These are phyloP conservation scores for Pleurotus giganteus DNA, from an alignment of 768 basidiomycete genomes.

Conservation along the genomic window DNA sequence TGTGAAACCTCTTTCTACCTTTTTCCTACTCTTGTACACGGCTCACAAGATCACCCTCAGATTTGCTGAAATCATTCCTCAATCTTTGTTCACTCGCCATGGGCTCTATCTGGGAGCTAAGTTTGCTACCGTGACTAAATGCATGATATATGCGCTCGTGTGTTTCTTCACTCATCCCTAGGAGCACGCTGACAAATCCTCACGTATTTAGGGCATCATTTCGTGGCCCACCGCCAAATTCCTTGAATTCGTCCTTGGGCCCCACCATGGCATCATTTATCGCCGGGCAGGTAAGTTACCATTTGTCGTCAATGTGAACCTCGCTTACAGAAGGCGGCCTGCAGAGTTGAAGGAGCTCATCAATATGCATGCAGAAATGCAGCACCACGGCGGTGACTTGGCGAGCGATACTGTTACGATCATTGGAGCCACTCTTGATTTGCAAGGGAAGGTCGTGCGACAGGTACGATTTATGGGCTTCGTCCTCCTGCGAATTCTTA, in stretches of 20 bases:
- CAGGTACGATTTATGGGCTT: conserved; percentile 39
- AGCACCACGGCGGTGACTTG: conserved; percentile 79
- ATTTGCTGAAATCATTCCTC: conserved; percentile 90
- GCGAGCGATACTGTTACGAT: conserved; percentile 86
- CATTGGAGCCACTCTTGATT: conserved; percentile 84
- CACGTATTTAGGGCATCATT: conserved; percentile 52
- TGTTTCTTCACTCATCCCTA: conserved; percentile 15
- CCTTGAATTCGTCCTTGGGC: conserved; percentile 72
- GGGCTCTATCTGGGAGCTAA: conserved; percentile 87
- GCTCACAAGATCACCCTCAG: conserved; percentile 34
- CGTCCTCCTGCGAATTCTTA: neutral
- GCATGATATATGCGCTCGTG: conserved; percentile 70
- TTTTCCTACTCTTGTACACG: neutral
- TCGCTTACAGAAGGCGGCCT: neutral
- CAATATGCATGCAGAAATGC: conserved; percentile 77
- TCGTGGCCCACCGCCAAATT: conserved; percentile 87
- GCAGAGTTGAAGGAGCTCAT: conserved; percentile 86
- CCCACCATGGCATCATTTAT: conserved; percentile 91
- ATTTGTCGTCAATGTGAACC: neutral
- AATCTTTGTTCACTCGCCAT: conserved; percentile 89
- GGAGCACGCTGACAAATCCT: neutral
- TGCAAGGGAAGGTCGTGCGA: conserved; percentile 82
- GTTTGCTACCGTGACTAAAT: conserved; percentile 69
- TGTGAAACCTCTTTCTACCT: conserved; percentile 49
- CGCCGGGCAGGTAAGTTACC: conserved; percentile 54